Conservation (phyloP, 495 filamentous ascomycete genomes). For the Penicillium argentinense region DNA sequence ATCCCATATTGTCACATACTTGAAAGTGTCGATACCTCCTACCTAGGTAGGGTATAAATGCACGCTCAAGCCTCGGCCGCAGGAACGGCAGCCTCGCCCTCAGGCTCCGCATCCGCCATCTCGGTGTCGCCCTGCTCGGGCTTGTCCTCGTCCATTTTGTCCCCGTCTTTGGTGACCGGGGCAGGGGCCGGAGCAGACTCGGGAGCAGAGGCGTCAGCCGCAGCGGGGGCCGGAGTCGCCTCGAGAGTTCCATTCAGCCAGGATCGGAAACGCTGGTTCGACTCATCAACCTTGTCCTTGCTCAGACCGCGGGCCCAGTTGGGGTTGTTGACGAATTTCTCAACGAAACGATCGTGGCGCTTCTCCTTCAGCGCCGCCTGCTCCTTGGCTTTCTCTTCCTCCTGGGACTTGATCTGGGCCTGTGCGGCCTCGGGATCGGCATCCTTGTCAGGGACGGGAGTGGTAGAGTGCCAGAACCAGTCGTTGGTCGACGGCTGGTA, state of each 20-base stretch:
- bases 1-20: too few relatives aligned
- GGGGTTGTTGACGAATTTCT: conserved; percentile 74
- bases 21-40: too few relatives aligned
- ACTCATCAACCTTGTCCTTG: conserved; percentile 69
- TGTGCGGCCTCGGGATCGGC: conserved; percentile 21
- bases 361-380: conserved; percentile 52
- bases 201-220: neutral
- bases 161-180: neutral
- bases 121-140: conserved; percentile 29
- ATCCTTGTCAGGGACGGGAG: conserved; percentile 19
- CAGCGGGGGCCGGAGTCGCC: conserved; percentile 9
- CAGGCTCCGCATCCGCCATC: conserved; percentile 37
- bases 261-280: conserved; percentile 59
- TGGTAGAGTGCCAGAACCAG: conserved; percentile 51
- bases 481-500: conserved; percentile 70
- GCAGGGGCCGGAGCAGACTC: neutral
- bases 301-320: conserved; percentile 71
- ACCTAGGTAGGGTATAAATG: too few relatives aligned
- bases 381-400: conserved; percentile 45
- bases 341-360: conserved; percentile 61
- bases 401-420: conserved; percentile 26
- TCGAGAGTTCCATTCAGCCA: conserved; percentile 38
- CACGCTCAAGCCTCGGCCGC: neutral
- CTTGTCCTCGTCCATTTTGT: neutral
- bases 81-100: neutral